A percentile compares a stretch with the other conserved stretches of the same genome.
phyloP scores from a whole-genome alignment of 495 filamentous ascomycete genomes.

The Trichoderma virens region DNA sequence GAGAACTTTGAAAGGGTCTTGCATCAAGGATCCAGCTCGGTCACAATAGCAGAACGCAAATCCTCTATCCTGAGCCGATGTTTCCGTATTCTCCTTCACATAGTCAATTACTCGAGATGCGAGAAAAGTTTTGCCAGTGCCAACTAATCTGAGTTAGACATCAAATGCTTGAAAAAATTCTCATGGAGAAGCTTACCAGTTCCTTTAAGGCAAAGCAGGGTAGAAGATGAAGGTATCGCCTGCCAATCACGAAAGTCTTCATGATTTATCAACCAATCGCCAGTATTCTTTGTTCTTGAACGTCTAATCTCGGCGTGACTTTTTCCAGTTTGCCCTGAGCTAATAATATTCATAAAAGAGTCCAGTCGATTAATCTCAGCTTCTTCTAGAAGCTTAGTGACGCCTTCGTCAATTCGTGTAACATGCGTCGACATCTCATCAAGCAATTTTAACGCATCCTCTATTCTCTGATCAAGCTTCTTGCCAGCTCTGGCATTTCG shows the following conservation, averaged over 20 bases:
- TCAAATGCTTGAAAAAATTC: not conserved
- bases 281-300: not conserved
- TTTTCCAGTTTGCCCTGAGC: not conserved
- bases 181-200: not conserved
- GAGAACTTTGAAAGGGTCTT: conserved; percentile 24
- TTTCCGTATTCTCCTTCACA: conserved; percentile 12
- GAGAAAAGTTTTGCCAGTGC: conserved; percentile 31
- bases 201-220: not conserved
- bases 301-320: not conserved
- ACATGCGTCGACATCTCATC: not conserved
- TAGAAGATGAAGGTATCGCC: not conserved
- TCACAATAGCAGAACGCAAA: conserved; percentile 39
- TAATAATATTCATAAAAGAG: not conserved
- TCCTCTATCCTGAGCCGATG: conserved; percentile 17
- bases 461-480: not conserved
- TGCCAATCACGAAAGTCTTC: not conserved
- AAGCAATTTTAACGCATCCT: not conserved
- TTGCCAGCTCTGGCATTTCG: not conserved
- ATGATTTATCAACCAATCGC: not conserved
- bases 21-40: conserved; percentile 22
- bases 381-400: not conserved
- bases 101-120: conserved; percentile 27
- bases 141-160: conserved; percentile 13
- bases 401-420: not conserved
- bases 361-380: not conserved